Conservation (phyloP, 768 basidiomycete species). For the Phylloporus sp. region DNA sequence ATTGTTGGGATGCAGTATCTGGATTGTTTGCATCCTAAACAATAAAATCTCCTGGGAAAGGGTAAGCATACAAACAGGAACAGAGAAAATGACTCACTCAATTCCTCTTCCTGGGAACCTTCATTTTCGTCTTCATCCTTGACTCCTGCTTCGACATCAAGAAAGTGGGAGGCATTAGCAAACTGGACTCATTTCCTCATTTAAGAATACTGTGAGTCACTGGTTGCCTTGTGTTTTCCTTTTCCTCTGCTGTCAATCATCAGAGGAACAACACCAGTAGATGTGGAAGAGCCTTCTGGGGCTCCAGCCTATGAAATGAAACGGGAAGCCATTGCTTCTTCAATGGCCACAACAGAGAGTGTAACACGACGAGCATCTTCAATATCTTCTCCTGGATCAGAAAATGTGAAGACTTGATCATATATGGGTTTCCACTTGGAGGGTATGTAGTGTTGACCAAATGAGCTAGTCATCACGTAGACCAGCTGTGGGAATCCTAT, state of each 20-base stretch:
- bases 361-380: not conserved
- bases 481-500: not conserved
- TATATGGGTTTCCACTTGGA: not conserved
- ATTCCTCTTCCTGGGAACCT: not conserved
- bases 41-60: not conserved
- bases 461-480: not conserved
- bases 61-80: no score
- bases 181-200: not conserved
- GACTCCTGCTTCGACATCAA: not conserved
- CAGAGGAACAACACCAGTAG: not conserved
- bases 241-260: not conserved
- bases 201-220: not conserved
- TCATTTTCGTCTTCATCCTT: not conserved
- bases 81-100: no score
- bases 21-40: not conserved
- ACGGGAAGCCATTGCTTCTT: not conserved
- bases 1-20: not conserved
- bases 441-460: not conserved
- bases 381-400: not conserved
- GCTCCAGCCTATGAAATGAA: not conserved
- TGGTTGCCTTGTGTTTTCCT: not conserved
- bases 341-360: not conserved
- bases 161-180: not conserved
- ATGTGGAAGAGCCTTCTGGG: no score
- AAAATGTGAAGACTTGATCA: not conserved